Conservation (phyloP, 345 rosid species). For the Nephelium lappaceum region DNA sequence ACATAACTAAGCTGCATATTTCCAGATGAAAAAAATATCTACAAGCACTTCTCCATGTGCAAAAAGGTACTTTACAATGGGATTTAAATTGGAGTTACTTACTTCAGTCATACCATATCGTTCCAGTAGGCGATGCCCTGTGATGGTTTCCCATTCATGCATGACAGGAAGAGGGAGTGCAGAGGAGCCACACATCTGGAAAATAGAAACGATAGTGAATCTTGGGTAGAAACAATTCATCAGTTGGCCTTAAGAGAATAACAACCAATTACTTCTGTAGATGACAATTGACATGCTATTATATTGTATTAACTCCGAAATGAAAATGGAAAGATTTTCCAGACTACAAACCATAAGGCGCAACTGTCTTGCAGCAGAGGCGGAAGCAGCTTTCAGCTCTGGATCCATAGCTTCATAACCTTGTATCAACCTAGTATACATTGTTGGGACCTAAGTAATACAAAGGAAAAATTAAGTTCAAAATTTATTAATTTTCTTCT, state of each 20-base stretch:
- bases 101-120: conserved; percentile 99
- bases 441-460: conserved; percentile 82
- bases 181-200: conserved; percentile 95
- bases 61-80: background rate
- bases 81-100: conserved; percentile 23
- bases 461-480: background rate
- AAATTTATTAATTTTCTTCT: conserved; percentile 5
- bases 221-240: conserved; percentile 3
- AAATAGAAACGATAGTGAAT: conserved; percentile 2
- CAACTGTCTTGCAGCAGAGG: conserved; percentile 74
- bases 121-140: conserved; percentile 94
- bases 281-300: background rate
- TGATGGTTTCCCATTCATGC: conserved; percentile 93
- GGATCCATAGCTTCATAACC: conserved; percentile 90
- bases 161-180: conserved; percentile 95
- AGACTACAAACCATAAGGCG: conserved; percentile 73
- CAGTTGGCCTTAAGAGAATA: conserved; percentile 1
- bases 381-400: conserved; percentile 65
- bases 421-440: conserved; percentile 94
- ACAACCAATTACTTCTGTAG: background rate
- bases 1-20: conserved; percentile 6
- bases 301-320: background rate
- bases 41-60: background rate
- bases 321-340: background rate
- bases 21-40: background rate